phyloP scores from a whole-genome alignment of 2,329 filamentous ascomycete genomes.

The Trichoderma citrinoviride region DNA sequence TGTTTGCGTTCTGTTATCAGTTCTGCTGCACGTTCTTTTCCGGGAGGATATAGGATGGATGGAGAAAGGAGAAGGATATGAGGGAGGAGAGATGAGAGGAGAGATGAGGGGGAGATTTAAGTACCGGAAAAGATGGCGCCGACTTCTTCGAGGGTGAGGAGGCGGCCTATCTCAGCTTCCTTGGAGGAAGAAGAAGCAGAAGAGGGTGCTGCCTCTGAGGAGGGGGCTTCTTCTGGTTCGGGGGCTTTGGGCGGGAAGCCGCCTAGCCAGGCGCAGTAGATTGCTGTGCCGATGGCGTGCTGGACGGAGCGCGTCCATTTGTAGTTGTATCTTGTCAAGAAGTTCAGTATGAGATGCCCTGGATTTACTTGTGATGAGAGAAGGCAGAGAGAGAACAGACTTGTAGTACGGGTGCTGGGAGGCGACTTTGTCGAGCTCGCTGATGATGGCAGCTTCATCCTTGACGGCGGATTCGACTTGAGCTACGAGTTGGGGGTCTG shows the following conservation, averaged over 20 bases:
- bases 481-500: constrained; percentile 64
- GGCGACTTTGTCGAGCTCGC: constrained; percentile 67
- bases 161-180: constrained; percentile 54
- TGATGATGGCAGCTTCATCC: constrained; percentile 68
- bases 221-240: constrained; percentile 35
- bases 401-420: constrained; percentile 96
- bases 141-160: constrained; percentile 86
- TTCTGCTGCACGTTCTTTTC: too few relatives aligned
- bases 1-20: too few relatives aligned
- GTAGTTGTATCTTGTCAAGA: constrained; percentile 65
- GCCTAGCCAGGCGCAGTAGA: constrained; percentile 72
- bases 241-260: constrained; percentile 53
- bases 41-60: too few relatives aligned
- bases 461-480: constrained; percentile 70
- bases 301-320: constrained; percentile 85
- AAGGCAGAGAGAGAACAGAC: constrained; percentile 40
- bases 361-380: not conserved
- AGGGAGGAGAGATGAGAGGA: not conserved
- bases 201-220: constrained; percentile 36
- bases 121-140: constrained; percentile 72
- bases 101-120: constrained; percentile 26
- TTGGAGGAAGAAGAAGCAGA: constrained; percentile 35
- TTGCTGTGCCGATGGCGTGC: constrained; percentile 62
- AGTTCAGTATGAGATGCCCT: not conserved
- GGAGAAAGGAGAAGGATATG: too few relatives aligned